phyloP scores from a whole-genome alignment of 345 rosid genomes.

The Salix brachista region DNA sequence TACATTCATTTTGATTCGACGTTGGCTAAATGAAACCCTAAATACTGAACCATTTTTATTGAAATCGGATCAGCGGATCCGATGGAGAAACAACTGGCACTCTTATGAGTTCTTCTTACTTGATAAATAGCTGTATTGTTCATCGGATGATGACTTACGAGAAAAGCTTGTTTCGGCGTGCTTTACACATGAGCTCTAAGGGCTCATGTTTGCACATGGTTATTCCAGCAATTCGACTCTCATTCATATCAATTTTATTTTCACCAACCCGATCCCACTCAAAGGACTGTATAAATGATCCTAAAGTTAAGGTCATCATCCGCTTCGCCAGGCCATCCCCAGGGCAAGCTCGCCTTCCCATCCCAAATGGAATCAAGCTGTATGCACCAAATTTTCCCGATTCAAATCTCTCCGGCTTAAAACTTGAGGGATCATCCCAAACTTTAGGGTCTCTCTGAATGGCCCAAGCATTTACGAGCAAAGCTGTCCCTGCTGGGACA shows the following conservation, averaged over 20 bases:
- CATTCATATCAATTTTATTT: neutral
- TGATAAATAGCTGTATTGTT: too few species aligned
- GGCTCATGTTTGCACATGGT: conserved; percentile 1
- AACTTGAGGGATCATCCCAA: neutral
- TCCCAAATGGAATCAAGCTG: conserved; percentile 18
- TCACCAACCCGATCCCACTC: conserved; percentile 11
- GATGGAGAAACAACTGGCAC: too few species aligned
- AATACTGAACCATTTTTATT: too few species aligned
- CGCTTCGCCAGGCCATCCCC: conserved; percentile 16
- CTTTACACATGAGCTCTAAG: conserved; percentile 1
- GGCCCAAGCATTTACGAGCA: neutral
- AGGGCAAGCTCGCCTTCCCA: conserved; percentile 6
- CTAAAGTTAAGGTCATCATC: conserved; percentile 14
- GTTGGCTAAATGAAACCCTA: too few species aligned
- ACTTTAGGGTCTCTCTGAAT: neutral
- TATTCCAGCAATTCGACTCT: neutral
- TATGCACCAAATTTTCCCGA: neutral
- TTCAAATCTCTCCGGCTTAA: conserved; percentile 18
- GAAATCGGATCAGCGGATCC: too few species aligned
- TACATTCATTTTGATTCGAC: too few species aligned
- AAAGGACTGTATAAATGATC: conserved; percentile 24
- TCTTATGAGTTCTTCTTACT: too few species aligned
- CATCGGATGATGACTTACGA: neutral
- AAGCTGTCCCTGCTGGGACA: neutral
- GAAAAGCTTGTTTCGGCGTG: neutral